Evolutionary conservation across 768 basidiomycete species (phyloP), one percentile per base, ranked within the genome.

Genomic region (Gelatoporia subvermispora): DNA sequence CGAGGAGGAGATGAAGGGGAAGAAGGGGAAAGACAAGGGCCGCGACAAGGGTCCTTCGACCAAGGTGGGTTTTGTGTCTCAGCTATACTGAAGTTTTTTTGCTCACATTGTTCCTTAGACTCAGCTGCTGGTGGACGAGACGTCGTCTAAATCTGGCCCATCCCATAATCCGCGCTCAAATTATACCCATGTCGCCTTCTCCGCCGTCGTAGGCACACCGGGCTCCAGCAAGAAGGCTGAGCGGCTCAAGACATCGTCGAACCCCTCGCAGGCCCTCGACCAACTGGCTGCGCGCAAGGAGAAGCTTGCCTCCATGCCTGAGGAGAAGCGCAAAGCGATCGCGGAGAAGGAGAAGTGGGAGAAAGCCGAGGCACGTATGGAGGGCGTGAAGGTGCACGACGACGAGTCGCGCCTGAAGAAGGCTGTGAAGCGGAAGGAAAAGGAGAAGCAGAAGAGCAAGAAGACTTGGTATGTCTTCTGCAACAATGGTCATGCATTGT

Each of bases 381-480:
- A 89, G 47, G 96, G 96, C 2, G 84, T 85, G 41, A 99, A 97
- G 67, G 84, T 99, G 24, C 79, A 79, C 42, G 96, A 98, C 58
- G 89, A 94, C 57, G 91, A 92, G 62, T 63, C 57, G 1, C 72
- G 85, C 39, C 65, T 99, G 60, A 97, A 95, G 73, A 97, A 96
- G 72, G 93, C 93, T 36, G 82, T 80, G 8, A 98, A 96, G 74
- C 74, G 89, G 64, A 85, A 89, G 54, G 95, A 96, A 68, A 94
- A 95, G 66, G 83, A 83, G 57, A 97, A 97, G 64, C 59, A 51
- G 20, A 93, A 89, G 72, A 82, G 83, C 50, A 89, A 88, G 65
- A 88, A 86, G 60, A 75, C 78, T 38, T 98, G 95, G 94, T 94
- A 53, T 48, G 85, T 71, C 28, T 17, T n/a, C 37, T 20, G 43